Percentiles rank a stretch among this genome's conserved stretches.
Evolutionary conservation across 1,284 basidiomycete species (phyloP).

Genomic region (Dichomitus squalens): DNA sequence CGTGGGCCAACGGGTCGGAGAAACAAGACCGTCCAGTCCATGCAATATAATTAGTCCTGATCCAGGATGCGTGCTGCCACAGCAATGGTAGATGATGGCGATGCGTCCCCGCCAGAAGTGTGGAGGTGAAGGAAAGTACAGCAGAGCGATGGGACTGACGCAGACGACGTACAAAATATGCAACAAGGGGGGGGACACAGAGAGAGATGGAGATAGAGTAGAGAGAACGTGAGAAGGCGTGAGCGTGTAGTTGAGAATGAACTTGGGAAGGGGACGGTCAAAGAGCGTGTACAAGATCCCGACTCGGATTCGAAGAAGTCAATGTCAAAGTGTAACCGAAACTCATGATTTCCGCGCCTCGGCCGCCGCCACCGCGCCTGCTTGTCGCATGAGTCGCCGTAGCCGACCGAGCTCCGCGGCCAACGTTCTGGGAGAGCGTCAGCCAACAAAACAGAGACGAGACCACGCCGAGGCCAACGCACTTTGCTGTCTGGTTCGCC

Average conservation of each 20-base stretch:
- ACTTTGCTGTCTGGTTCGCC: slow-evolving; percentile 64
- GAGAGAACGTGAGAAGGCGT: neutral
- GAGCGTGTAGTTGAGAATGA: neutral
- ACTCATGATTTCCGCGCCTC: slow-evolving; percentile 12
- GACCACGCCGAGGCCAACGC: slow-evolving; percentile 30
- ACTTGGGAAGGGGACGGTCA: neutral
- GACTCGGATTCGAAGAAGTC: neutral
- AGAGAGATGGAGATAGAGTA: neutral
- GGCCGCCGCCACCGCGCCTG: slow-evolving; percentile 19
- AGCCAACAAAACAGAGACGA: neutral
- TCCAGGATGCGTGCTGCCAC: too few relatives aligned
- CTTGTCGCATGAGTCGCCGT: slow-evolving; percentile 64
- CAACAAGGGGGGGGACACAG: too few relatives aligned
- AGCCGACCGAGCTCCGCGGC: slow-evolving; percentile 64
- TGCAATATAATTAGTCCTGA: too few relatives aligned
- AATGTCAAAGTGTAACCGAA: slow-evolving; percentile 7
- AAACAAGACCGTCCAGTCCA: too few relatives aligned
- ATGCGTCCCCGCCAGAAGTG: neutral
- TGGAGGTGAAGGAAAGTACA: neutral
- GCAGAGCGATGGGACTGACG: neutral
- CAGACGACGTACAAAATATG: neutral
- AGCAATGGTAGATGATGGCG: neutral
- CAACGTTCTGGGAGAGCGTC: slow-evolving; percentile 44
- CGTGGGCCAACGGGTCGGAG: too few relatives aligned
- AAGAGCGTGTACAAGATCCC: neutral